Conservation (phyloP, 805 yeast species). For the Yamadazyma paraphyllophila region DNA sequence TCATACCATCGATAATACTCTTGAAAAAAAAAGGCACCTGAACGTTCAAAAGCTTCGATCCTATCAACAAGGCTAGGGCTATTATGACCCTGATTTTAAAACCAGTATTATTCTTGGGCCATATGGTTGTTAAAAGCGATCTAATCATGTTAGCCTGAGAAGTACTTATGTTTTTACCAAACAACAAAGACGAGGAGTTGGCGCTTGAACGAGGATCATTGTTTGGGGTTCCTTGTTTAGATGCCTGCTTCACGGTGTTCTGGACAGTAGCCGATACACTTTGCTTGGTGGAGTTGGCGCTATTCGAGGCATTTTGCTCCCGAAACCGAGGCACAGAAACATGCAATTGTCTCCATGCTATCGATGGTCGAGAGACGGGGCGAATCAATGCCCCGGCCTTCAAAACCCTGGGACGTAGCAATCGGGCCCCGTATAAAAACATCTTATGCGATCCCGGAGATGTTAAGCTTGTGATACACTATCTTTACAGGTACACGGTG, state of each 20-base stretch:
- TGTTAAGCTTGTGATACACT: too few relatives aligned
- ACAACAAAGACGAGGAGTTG: constrained; percentile 14
- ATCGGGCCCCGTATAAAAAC: not conserved
- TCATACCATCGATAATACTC: constrained; percentile 86
- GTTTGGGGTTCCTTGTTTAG: not conserved
- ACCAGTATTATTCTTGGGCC: constrained; percentile 74
- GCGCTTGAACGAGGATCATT: not conserved
- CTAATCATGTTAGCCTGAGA: constrained; percentile 57
- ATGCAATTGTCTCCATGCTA: not conserved
- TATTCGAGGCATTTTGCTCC: not conserved
- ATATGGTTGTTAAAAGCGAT: constrained; percentile 65
- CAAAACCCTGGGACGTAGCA: not conserved
- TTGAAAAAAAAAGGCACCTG: constrained; percentile 95
- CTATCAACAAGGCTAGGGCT: constrained; percentile 71
- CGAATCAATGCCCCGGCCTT: not conserved
- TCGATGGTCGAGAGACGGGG: not conserved
- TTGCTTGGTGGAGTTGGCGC: not conserved
- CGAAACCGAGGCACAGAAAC: not conserved
- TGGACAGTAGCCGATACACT: not conserved
- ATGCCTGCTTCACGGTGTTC: not conserved
- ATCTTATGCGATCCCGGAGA: constrained; percentile 6
- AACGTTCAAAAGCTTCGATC: constrained; percentile 83
- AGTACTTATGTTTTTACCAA: constrained; percentile 29
- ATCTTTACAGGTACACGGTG: not conserved
- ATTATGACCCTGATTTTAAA: constrained; percentile 71